phyloP scores from a whole-genome alignment of 2,329 filamentous ascomycete species.

The Alternaria tenuissima region DNA sequence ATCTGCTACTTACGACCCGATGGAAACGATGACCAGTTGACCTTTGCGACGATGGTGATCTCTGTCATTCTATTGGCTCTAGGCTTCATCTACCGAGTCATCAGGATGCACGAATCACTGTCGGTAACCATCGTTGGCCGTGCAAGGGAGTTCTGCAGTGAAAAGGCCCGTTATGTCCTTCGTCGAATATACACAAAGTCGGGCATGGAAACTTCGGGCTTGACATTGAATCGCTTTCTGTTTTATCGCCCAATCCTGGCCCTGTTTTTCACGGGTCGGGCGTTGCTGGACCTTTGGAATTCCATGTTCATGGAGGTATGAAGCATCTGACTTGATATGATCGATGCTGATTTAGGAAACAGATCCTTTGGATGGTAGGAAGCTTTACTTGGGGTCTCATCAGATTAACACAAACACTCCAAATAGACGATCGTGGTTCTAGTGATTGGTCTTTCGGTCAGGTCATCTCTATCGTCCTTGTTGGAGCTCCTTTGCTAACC shows the following conservation, averaged over 20 bases:
- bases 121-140: background rate
- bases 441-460: background rate
- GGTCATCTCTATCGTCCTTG: background rate
- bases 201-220: background rate
- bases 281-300: background rate
- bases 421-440: background rate
- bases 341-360: background rate
- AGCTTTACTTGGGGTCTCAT: background rate
- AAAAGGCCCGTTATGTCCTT: rapidly evolving
- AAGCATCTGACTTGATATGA: background rate
- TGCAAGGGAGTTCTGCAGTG: background rate
- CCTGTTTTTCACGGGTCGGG: background rate
- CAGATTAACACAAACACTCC: background rate
- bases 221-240: background rate
- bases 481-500: background rate
- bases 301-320: background rate
- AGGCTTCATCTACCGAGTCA: background rate
- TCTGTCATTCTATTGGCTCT: background rate
- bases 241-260: background rate
- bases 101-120: background rate
- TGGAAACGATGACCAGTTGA: background rate
- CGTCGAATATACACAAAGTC: background rate
- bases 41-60: background rate
- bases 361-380: background rate
- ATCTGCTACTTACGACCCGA: background rate